These are phyloP conservation scores for Starmerella floricola DNA, from an alignment of 805 yeast genomes.

Conservation along the genomic window DNA sequence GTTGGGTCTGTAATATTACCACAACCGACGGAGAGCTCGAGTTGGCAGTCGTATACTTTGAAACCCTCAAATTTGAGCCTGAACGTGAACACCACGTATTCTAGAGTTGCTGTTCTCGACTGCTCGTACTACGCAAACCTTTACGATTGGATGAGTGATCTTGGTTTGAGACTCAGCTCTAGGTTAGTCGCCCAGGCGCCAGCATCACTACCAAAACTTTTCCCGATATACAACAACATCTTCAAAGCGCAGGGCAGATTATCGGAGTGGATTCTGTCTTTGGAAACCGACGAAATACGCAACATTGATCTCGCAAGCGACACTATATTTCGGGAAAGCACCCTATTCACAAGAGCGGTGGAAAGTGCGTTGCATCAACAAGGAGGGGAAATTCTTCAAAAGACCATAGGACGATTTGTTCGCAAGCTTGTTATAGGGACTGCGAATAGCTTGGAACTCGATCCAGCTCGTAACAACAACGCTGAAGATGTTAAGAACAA, in stretches of 20 bases:
- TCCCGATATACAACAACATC: slow-evolving; percentile 47
- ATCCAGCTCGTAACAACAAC: slow-evolving; percentile 48
- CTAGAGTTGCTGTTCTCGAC: slow-evolving; percentile 31
- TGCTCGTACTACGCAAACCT: slow-evolving; percentile 48
- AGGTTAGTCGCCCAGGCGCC: slow-evolving; percentile 23
- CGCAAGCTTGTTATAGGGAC: slow-evolving; percentile 40
- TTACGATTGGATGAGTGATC: slow-evolving; percentile 42
- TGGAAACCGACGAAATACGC: slow-evolving; percentile 54
- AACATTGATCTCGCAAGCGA: slow-evolving; percentile 29
- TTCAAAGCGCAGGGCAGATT: slow-evolving; percentile 61
- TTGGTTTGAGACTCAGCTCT: slow-evolving; percentile 31
- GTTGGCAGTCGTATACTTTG: slow-evolving; percentile 1
- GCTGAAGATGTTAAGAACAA: slow-evolving; percentile 35
- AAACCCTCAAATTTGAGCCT: slow-evolving; percentile 1
- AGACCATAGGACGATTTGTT: slow-evolving; percentile 60
- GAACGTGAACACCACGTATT: not conserved
- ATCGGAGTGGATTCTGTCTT: slow-evolving; percentile 56
- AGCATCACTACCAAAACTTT: slow-evolving; percentile 5
- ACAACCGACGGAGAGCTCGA: not conserved
- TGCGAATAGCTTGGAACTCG: slow-evolving; percentile 55
- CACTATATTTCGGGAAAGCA: slow-evolving; percentile 73
- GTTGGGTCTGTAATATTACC: slow-evolving; percentile 7
- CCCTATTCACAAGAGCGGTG: slow-evolving; percentile 67
- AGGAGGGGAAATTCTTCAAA: slow-evolving; percentile 68
- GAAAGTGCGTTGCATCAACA: slow-evolving; percentile 64